These are phyloP conservation scores for Singerocomus rubriflavus DNA, from an alignment of 1,284 basidiomycete species.

Conservation along the genomic window DNA sequence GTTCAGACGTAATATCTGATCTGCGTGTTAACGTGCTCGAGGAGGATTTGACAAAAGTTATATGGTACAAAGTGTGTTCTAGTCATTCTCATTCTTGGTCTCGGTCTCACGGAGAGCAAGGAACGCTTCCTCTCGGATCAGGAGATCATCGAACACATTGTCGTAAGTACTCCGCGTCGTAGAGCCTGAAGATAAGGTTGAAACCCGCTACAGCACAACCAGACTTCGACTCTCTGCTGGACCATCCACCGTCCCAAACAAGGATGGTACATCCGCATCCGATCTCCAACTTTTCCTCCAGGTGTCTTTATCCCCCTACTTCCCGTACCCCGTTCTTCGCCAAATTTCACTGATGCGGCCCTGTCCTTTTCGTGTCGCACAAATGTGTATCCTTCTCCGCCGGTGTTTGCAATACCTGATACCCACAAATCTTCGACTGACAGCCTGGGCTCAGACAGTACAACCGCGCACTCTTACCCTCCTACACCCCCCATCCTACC, in stretches of 20 bases:
- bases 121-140: slow-evolving; percentile 69
- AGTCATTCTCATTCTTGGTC: neutral
- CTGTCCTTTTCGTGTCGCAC: slow-evolving; percentile 63
- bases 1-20: slow-evolving; percentile 73
- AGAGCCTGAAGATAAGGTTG: neutral
- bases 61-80: slow-evolving; percentile 69
- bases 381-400: slow-evolving; percentile 33
- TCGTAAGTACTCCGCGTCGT: slow-evolving; percentile 44
- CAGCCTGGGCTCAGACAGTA: slow-evolving; percentile 35
- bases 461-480: slow-evolving; percentile 61
- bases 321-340: slow-evolving; percentile 53
- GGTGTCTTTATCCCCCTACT: slow-evolving; percentile 62
- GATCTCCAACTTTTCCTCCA: slow-evolving; percentile 61
- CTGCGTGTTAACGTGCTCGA: slow-evolving; percentile 62
- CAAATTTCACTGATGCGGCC: slow-evolving; percentile 57
- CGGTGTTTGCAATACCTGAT: slow-evolving; percentile 1
- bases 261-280: slow-evolving; percentile 77
- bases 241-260: slow-evolving; percentile 70
- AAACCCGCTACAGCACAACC: slow-evolving; percentile 50
- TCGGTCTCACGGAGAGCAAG: slow-evolving; percentile 37
- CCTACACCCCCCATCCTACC: slow-evolving; percentile 52
- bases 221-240: slow-evolving; percentile 63
- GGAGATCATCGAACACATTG: slow-evolving; percentile 70
- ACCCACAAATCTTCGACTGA: slow-evolving; percentile 31
- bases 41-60: slow-evolving; percentile 54